Conservation (phyloP, 2,329 filamentous ascomycete genomes). For the Fusarium piperis region DNA sequence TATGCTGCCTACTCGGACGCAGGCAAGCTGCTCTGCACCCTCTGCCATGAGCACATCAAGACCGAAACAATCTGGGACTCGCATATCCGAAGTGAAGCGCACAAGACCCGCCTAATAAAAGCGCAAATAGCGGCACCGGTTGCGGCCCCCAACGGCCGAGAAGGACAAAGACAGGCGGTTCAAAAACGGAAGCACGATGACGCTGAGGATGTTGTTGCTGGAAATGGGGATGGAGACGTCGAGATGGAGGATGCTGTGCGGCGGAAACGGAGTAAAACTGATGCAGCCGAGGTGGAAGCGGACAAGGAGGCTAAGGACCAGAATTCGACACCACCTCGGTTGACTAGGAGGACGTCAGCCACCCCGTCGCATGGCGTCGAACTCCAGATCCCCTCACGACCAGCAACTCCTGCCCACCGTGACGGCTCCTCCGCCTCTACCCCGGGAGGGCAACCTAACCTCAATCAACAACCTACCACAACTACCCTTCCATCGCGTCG, state of each 20-base stretch:
- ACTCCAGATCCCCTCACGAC: constrained; percentile 70
- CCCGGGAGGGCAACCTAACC: constrained; percentile 37
- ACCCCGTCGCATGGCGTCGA: constrained; percentile 66
- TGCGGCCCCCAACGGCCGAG: constrained; percentile 11
- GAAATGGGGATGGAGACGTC: constrained; percentile 44
- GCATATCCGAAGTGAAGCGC: constrained; percentile 63
- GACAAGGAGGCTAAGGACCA: constrained; percentile 37
- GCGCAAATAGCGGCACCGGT: constrained; percentile 20
- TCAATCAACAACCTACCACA: constrained; percentile 24
- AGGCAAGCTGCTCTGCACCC: constrained; percentile 73
- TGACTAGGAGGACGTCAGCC: constrained; percentile 59
- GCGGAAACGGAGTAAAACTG: constrained; percentile 58
- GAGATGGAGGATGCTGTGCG: constrained; percentile 49
- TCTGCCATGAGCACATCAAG: constrained; percentile 73
- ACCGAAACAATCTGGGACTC: constrained; percentile 73
- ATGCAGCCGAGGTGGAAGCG: constrained; percentile 39
- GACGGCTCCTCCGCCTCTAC: constrained; percentile 56
- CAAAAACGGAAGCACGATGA: constrained; percentile 50
- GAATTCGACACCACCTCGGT: constrained; percentile 52
- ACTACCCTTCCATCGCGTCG: constrained; percentile 46
- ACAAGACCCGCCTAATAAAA: constrained; percentile 44
- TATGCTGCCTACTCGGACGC: constrained; percentile 74
- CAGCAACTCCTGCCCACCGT: constrained; percentile 64
- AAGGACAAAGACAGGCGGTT: constrained; percentile 20
- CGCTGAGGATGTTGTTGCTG: constrained; percentile 43